A percentile compares a stretch with the other conserved stretches of the same genome.
Evolutionary conservation across 176 grass and related monocot genomes (phyloP).

Genomic region (Phoenix roebelenii): DNA sequence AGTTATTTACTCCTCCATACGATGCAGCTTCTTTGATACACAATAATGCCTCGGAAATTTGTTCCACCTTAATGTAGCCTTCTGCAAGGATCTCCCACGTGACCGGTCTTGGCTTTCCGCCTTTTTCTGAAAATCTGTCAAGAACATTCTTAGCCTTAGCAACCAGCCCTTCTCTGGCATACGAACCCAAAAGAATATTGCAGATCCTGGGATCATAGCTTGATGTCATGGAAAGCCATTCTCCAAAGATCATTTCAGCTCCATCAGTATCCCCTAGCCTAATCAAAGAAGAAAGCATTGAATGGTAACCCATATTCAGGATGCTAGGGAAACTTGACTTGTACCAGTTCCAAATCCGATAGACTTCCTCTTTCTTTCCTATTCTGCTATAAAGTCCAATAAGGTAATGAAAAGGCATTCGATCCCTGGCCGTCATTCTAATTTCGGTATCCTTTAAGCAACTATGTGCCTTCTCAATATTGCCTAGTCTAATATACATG

Average conservation of each 20-base stretch:
- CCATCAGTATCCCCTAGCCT: slow-evolving; percentile 72
- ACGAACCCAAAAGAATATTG: slow-evolving; percentile 72
- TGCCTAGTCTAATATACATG: slow-evolving; percentile 61
- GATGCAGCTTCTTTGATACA: slow-evolving; percentile 56
- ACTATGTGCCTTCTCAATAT: slow-evolving; percentile 65
- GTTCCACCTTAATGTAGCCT: slow-evolving; percentile 50
- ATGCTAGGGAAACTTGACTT: slow-evolving; percentile 64
- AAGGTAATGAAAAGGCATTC: slow-evolving; percentile 69
- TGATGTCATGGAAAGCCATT: slow-evolving; percentile 50
- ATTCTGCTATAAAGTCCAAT: slow-evolving; percentile 64
- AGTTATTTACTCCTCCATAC: slow-evolving; percentile 47
- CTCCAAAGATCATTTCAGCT: slow-evolving; percentile 71
- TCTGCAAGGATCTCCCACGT: slow-evolving; percentile 75
- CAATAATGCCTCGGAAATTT: slow-evolving; percentile 47
- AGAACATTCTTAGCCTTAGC: slow-evolving; percentile 47
- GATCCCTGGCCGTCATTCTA: slow-evolving; percentile 62
- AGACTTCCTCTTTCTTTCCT: slow-evolving; percentile 71
- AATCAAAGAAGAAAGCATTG: slow-evolving; percentile 52
- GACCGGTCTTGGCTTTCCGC: slow-evolving; percentile 61
- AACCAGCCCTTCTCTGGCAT: slow-evolving; percentile 53
- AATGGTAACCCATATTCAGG: slow-evolving; percentile 71
- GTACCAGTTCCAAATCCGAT: slow-evolving; percentile 85
- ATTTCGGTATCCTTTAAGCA: slow-evolving; percentile 71
- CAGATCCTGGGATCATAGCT: slow-evolving; percentile 70
- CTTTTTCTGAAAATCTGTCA: slow-evolving; percentile 55